Evolutionary conservation across 305 asterid genomes (phyloP).

Genomic region (Solanum chacoense): DNA sequence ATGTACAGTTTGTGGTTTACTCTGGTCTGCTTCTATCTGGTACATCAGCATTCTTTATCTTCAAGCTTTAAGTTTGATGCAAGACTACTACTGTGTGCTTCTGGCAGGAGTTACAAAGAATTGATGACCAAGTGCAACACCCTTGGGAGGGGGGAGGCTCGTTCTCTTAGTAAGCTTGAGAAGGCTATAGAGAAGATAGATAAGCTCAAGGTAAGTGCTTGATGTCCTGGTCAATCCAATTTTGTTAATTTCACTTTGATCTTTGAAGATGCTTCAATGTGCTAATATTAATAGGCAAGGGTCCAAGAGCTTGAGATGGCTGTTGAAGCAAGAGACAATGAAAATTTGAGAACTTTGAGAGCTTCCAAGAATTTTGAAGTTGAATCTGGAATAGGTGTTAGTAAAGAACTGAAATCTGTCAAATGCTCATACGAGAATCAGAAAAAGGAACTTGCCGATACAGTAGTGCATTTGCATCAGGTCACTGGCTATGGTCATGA

Average conservation of each 20-base stretch:
- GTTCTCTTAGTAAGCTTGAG: slow-evolving; percentile 51
- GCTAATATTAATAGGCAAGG: slow-evolving; percentile 37
- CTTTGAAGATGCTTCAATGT: slow-evolving; percentile 10
- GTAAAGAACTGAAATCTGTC: slow-evolving; percentile 15
- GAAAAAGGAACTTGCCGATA: slow-evolving; percentile 21
- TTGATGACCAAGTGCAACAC: slow-evolving; percentile 70
- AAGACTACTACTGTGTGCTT: slow-evolving; percentile 4
- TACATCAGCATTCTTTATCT: neutral
- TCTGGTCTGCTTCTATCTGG: neutral
- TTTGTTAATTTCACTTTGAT: neutral
- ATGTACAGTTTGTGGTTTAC: neutral
- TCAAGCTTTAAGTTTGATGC: slow-evolving; percentile 4
- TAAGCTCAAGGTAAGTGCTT: slow-evolving; percentile 51
- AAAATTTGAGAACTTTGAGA: slow-evolving; percentile 51
- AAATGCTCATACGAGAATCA: slow-evolving; percentile 19
- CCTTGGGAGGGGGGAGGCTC: slow-evolving; percentile 90
- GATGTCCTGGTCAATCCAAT: neutral
- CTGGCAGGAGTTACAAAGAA: slow-evolving; percentile 82
- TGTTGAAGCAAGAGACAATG: slow-evolving; percentile 58
- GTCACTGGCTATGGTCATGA: slow-evolving; percentile 8
- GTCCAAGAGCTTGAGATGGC: slow-evolving; percentile 56
- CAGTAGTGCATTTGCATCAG: slow-evolving; percentile 14
- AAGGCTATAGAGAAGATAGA: slow-evolving; percentile 66
- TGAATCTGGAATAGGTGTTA: neutral
- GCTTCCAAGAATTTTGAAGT: slow-evolving; percentile 11